phyloP scores from a whole-genome alignment of 2,329 filamentous ascomycete species.

The Trichoderma lentiforme region DNA sequence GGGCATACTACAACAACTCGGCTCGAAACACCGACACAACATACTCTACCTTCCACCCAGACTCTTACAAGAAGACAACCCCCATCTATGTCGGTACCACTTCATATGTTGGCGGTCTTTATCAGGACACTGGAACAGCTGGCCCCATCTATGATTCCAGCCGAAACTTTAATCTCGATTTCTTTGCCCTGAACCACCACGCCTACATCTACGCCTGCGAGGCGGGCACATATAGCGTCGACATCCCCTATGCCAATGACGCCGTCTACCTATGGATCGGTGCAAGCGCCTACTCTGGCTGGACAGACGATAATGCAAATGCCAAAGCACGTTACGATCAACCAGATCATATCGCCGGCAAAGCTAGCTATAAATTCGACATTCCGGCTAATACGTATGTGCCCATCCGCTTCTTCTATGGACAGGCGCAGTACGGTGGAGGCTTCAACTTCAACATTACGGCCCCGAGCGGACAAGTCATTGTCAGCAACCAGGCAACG shows the following conservation, averaged over 20 bases:
- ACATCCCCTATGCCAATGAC: conserved; percentile 23
- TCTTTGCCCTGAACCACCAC: conserved; percentile 28
- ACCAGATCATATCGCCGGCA: conserved; percentile 20
- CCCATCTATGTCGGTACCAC: neutral
- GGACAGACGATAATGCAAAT: conserved; percentile 25
- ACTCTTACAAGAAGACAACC: neutral
- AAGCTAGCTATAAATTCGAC: conserved; percentile 22
- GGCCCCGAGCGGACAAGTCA: conserved; percentile 14
- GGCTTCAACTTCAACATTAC: conserved; percentile 18
- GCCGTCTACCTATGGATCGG: conserved; percentile 22
- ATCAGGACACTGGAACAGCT: neutral
- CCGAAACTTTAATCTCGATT: conserved; percentile 20
- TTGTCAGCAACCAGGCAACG: neutral
- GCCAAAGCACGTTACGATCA: conserved; percentile 24
- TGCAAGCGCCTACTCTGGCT: conserved; percentile 24
- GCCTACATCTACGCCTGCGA: conserved; percentile 28
- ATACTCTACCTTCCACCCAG: neutral
- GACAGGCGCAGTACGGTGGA: conserved; percentile 18
- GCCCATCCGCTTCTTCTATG: conserved; percentile 20
- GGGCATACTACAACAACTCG: conserved; percentile 1
- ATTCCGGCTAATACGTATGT: conserved; percentile 18
- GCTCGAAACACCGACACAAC: neutral
- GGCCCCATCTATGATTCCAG: neutral
- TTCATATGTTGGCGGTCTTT: neutral
- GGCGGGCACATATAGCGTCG: conserved; percentile 24